Evolutionary conservation across 2,329 filamentous ascomycete genomes (phyloP), one percentile per base, ranked within the genome.

Genomic region (Trichophyton mentagrophytes): DNA sequence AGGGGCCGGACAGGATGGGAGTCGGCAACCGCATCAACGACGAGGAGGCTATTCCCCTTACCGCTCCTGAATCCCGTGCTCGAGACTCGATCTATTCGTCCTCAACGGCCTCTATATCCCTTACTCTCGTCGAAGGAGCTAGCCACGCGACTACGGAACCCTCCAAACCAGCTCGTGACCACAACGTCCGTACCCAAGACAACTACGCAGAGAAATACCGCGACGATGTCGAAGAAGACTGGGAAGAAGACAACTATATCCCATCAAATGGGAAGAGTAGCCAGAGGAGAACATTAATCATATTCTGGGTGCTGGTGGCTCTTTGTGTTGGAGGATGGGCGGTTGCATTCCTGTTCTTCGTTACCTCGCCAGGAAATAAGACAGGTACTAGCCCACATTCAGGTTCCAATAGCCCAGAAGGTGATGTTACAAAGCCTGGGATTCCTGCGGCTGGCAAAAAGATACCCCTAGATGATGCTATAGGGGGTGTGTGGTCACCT

Each of bases 251-350:
- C 7, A 33, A 22, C 27, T 44, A 22, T 11, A 17, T 40, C 17
- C 61, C 61, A 2, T 22, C 60, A 3, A 59, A 44, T 9, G 60
- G 44, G 27, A 59, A 60, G 44, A 60, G 13, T 66, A 63, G 3
- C 13, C 63, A 8, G 65, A 69, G 22, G 67, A 71, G 55, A 67
- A 62, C 65, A 6, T 69, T 57, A 13, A 64, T 68, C 58, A 61
- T 74, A 46, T 65, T 78, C 46, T 78, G 75, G 75, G 61, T 70
- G 5, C 62, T 78, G 27, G 67, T 71, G 6, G 57, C 71, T n/a
- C 67, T 79, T 38, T 76, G 73, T 46, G 59, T 77, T 33, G 72
- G 72, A 13, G 76, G 76, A 56, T 79, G 77, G 77, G 63, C 72
- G n/a, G 64, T 77, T 53, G 74, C 76, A 0, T 71, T 79, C 46